Conservation (phyloP, 1,284 basidiomycete species). For the Thelephora terrestris region DNA sequence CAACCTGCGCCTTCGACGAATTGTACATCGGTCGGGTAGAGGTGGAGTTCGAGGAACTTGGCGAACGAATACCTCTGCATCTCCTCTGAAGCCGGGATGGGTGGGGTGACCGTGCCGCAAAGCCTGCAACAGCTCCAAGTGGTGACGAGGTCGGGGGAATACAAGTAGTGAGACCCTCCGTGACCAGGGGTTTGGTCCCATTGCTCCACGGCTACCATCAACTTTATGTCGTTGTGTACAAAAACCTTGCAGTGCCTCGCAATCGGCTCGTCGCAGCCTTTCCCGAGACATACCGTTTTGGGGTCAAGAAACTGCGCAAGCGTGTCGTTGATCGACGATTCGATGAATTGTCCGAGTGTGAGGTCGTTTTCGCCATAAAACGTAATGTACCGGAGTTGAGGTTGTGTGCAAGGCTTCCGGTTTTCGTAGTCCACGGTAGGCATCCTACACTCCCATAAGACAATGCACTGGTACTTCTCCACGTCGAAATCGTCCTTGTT, state of each 20-base stretch:
- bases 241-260: conserved; percentile 83
- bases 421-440: conserved; percentile 58
- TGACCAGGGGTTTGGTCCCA: conserved; percentile 53
- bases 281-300: conserved; percentile 70
- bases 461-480: conserved; percentile 89
- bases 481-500: conserved; percentile 80
- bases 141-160: conserved; percentile 67
- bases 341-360: conserved; percentile 89
- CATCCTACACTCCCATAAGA: conserved; percentile 63
- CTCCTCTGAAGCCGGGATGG: conserved; percentile 86
- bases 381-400: conserved; percentile 61
- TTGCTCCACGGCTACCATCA: conserved; percentile 81
- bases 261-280: conserved; percentile 74
- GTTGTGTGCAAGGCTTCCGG: conserved; percentile 62
- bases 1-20: conserved; percentile 80
- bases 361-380: conserved; percentile 93
- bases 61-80: conserved; percentile 92
- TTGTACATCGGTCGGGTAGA: conserved; percentile 80
- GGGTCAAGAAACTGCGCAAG: conserved; percentile 60
- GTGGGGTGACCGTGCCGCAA: conserved; percentile 76
- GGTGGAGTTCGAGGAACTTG: conserved; percentile 87
- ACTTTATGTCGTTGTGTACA: conserved; percentile 79
- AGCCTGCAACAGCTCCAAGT: conserved; percentile 90
- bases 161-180: conserved; percentile 37
- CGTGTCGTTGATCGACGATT: conserved; percentile 66